A percentile compares a stretch with the other conserved stretches of the same genome.
Conservation (phyloP, 2,329 filamentous ascomycete species). For the Gliomastix tumulicola region DNA sequence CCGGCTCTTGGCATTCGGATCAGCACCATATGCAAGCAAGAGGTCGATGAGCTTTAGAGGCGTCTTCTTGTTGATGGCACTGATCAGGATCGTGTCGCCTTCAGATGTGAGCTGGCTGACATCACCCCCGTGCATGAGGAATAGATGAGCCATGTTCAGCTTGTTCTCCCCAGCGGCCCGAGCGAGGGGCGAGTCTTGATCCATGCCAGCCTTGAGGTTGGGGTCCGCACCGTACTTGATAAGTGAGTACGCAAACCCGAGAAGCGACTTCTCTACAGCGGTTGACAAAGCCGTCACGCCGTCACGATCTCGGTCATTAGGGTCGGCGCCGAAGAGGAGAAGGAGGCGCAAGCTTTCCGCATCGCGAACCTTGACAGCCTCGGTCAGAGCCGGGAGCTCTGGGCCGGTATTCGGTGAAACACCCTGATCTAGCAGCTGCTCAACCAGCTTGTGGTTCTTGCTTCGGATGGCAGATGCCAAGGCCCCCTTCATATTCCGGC, state of each 20-base stretch:
- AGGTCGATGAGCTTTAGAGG: conserved; percentile 48
- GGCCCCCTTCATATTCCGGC: conserved; percentile 35
- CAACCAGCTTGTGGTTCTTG: conserved; percentile 47
- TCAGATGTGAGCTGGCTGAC: conserved; percentile 43
- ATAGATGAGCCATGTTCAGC: conserved; percentile 49
- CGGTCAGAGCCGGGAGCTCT: conserved; percentile 41
- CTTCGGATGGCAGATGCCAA: conserved; percentile 48
- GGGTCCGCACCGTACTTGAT: conserved; percentile 59
- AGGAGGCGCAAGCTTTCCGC: conserved; percentile 46
- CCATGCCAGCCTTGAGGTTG: conserved; percentile 40
- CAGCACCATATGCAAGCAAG: conserved; percentile 51
- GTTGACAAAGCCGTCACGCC: conserved; percentile 44
- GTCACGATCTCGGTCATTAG: conserved; percentile 42
- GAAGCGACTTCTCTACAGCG: conserved; percentile 43
- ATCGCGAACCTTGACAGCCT: conserved; percentile 44
- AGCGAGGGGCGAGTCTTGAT: conserved; percentile 48
- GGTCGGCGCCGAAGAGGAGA: conserved; percentile 49
- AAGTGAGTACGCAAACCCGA: conserved; percentile 50
- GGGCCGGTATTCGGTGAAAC: conserved; percentile 41
- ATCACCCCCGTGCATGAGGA: conserved; percentile 55
- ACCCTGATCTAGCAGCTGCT: conserved; percentile 52
- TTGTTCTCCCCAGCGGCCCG: conserved; percentile 43
- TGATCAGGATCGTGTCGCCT: conserved; percentile 55
- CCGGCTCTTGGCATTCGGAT: conserved; percentile 51
- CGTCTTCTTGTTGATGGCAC: conserved; percentile 51